Evolutionary conservation across 345 rosid species (phyloP).

Genomic region (Citrus medica): DNA sequence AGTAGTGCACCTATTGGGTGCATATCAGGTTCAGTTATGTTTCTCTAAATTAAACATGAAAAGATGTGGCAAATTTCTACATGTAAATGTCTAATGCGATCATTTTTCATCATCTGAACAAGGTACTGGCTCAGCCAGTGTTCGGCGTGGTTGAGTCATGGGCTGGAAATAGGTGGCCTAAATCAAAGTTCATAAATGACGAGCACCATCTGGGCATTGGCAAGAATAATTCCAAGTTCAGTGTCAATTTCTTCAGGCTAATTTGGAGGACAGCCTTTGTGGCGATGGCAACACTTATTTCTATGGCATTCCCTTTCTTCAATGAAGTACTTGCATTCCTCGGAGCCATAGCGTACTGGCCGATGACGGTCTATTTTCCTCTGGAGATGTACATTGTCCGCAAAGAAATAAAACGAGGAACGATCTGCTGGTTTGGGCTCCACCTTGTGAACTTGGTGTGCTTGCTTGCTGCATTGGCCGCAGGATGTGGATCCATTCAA

Average conservation of each 20-base stretch:
- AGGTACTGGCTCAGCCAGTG: slow-evolving; percentile 27
- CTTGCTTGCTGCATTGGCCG: slow-evolving; percentile 19
- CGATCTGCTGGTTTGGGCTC: slow-evolving; percentile 12
- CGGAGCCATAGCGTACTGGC: slow-evolving; percentile 26
- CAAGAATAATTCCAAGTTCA: background rate
- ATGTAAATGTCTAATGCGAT: background rate
- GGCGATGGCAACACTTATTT: slow-evolving; percentile 12
- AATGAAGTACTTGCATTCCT: slow-evolving; percentile 26
- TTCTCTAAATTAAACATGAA: background rate
- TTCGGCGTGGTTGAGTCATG: slow-evolving; percentile 16
- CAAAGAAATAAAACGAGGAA: slow-evolving; percentile 7
- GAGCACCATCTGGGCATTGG: slow-evolving; percentile 2
- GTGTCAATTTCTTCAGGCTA: slow-evolving; percentile 15
- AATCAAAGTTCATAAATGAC: slow-evolving; percentile 7
- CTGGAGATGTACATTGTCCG: slow-evolving; percentile 29
- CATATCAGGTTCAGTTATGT: slow-evolving; percentile 10
- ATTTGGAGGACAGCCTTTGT: slow-evolving; percentile 24
- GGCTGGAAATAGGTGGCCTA: slow-evolving; percentile 19
- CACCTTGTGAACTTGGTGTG: slow-evolving; percentile 16
- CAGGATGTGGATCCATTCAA: slow-evolving; percentile 19
- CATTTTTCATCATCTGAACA: background rate
- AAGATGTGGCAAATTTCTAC: background rate
- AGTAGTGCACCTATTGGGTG: slow-evolving; percentile 18
- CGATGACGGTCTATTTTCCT: slow-evolving; percentile 28
- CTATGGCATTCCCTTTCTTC: slow-evolving; percentile 30